Conservation (phyloP, 2,329 filamentous ascomycete genomes). For the Pseudogymnoascus sp. region DNA sequence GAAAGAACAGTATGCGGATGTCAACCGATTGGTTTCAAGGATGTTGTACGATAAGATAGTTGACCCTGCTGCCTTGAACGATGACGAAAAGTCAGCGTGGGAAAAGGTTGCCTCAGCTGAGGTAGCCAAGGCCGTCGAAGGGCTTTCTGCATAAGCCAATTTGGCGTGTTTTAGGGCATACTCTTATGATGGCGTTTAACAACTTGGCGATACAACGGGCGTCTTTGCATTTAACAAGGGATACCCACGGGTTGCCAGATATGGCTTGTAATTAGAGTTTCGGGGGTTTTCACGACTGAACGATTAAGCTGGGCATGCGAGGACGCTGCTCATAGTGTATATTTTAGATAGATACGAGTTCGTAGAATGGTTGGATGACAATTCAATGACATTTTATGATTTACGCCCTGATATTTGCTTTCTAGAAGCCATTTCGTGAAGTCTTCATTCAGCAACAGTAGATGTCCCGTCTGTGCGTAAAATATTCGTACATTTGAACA, state of each 20-base stretch:
- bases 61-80: slow-evolving; percentile 44
- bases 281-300: neutral
- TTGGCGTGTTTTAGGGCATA: slow-evolving; percentile 5
- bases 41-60: slow-evolving; percentile 67
- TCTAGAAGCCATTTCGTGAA: neutral
- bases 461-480: neutral
- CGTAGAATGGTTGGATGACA: slow-evolving; percentile 6
- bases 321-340: neutral
- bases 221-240: neutral
- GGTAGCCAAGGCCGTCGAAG: slow-evolving; percentile 66
- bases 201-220: slow-evolving; percentile 1
- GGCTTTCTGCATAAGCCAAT: slow-evolving; percentile 39
- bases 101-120: slow-evolving; percentile 71
- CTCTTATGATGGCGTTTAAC: slow-evolving; percentile 6
- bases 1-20: slow-evolving; percentile 83
- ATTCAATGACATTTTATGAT: slow-evolving; percentile 7
- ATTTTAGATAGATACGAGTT: slow-evolving; percentile 7
- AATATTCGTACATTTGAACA: neutral
- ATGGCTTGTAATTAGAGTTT: neutral
- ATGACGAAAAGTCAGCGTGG: slow-evolving; percentile 60
- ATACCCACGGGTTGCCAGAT: slow-evolving; percentile 3
- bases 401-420: neutral
- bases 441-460: neutral
- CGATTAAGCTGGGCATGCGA: neutral
- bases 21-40: slow-evolving; percentile 83